Base-by-base conservation (phyloP, 1,284 basidiomycete genomes). In the Agroathelia rolfsii region DNA sequence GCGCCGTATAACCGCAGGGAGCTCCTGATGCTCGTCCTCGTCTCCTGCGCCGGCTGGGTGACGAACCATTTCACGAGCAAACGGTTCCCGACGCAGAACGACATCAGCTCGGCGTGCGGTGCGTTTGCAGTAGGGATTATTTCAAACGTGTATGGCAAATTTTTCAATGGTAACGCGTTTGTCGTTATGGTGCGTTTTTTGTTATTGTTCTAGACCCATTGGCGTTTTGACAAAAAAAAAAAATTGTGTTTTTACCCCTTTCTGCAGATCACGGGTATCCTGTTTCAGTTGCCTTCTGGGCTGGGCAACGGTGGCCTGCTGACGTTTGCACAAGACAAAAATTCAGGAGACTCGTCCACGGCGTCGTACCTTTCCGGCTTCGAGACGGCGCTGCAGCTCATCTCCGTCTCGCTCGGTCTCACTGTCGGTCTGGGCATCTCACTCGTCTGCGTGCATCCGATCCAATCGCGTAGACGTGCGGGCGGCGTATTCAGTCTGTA, bases 221-320 rank as follows among this genome's bases (percentile, higher is more conserved):
- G 3, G 4, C 12, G 16, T 18, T 23, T 20, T 3, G 20, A 16
- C 16, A 32, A 20, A 22, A 14, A 16, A 10, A 5, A 11, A 15
- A 1, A 3, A 12, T 28, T 30, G 25, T 13, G 18, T 16, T 7
- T 6, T 3, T 9, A n/a, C 6, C 23, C 16, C 16, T 11, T 24
- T 18, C 12, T 10, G 12, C 43, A 78, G 74, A 76, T 82, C 40
- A 82, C 78, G 0, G 84, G 85, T 29, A 85, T 92, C 36, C 62
- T 92, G 11, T 85, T 90, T 58, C 88, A 93, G 59, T 69, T 93
- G 1, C 89, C 87, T 0, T 84, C 82, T 8, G 89, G 87, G 34
- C 66, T 92, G n/a, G 76, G 79, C 5, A 84, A 77, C 36, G 82
- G 83, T 16, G 85, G 88, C 22, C 67, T 93, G n/a, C 66, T 92